Evolutionary conservation across 352 stramenopile genomes (phyloP).

Genomic region (Pythium inflatum): DNA sequence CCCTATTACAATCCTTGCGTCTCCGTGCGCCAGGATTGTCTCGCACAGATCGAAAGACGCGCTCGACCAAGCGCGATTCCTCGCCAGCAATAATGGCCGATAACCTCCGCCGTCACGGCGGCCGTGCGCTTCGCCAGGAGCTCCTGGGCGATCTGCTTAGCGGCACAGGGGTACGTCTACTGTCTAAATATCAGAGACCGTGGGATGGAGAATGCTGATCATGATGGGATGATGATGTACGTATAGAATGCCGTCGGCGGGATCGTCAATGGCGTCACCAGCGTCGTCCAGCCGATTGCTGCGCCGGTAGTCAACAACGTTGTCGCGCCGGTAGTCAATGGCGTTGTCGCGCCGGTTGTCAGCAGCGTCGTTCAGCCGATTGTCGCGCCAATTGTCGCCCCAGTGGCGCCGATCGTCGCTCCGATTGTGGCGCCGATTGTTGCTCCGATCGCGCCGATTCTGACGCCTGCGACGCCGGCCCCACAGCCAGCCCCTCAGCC

Average conservation of each 20-base stretch:
- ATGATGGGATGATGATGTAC: too few relatives aligned
- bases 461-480: neutral
- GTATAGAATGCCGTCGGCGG: neutral
- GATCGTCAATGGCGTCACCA: conserved; percentile 1
- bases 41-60: too few relatives aligned
- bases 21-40: neutral
- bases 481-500: neutral
- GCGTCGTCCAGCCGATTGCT: neutral
- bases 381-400: neutral
- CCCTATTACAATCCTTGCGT: neutral
- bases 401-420: neutral
- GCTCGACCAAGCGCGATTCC: too few relatives aligned
- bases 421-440: neutral
- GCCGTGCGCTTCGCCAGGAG: neutral
- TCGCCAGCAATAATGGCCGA: too few relatives aligned
- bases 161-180: neutral
- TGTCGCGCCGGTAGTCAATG: neutral
- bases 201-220: too few relatives aligned
- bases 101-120: too few relatives aligned
- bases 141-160: neutral
- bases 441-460: neutral
- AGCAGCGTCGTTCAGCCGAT: neutral
- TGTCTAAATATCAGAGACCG: neutral
- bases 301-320: neutral
- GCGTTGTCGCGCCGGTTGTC: neutral